Base-by-base conservation (phyloP, 1,139 yeast species). In the Kodamaea plutei region DNA sequence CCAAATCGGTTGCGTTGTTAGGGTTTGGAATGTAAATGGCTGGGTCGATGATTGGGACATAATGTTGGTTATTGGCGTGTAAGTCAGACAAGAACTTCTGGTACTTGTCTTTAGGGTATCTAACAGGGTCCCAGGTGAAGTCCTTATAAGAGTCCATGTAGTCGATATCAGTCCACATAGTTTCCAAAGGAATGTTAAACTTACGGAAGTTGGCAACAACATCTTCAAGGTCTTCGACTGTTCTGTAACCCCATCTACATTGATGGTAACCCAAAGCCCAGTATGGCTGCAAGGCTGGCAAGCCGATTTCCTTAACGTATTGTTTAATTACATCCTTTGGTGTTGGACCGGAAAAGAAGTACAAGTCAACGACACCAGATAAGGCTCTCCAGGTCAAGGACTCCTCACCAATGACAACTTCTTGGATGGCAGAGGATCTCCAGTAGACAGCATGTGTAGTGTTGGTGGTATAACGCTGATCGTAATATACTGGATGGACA, bases 251-350 rank as follows among this genome's bases (percentile, higher is more conserved):
- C 54, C 55, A 50, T 32, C 52, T 41, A 34, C 54, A 49, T 56
- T 89, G 97, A 52, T 50, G 55, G 32, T 45, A 50, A 6, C 55
- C 55, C 19, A 50, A 40, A 1, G 53, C 45, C 54, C 54, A 50
- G 30, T 50, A 50, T 15, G 54, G 52, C 33, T 48, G 54, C 35
- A 50, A 37, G 5, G 47, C 40, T 3, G 54, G 54, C 19, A 48
- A 41, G 2, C 53, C 54, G 14, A 50, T 43, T 34, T 47, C 44
- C 22, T 37, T 25, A 29, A 56, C 49, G 41, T 56, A 48, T 39
- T 58, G 63, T 19, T 41, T 36, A 23, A 54, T 50, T 6, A 53
- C 58, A 22, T 56, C 54, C 32, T 43, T 50, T 10, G 61, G 55
- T 16, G 50, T 39, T 4, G 61, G 58, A 3, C 64, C 64, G 20